These are phyloP conservation scores for Sextonia rubra DNA, from an alignment of 164 flowering plant genomes.

Conservation along the genomic window DNA sequence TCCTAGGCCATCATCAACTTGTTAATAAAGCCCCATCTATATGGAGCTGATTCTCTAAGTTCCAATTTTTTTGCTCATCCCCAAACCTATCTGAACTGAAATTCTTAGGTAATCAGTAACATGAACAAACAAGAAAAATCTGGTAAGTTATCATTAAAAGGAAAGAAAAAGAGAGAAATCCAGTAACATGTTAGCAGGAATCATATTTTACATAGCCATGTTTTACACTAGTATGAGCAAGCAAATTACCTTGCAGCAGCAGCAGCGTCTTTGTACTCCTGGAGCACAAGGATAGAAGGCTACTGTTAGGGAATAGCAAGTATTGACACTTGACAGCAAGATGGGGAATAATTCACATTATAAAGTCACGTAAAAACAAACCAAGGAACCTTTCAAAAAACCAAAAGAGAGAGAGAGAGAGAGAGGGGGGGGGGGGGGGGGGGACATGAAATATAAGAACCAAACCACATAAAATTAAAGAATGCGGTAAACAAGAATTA, in stretches of 20 bases:
- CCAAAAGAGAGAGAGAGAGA: not conserved
- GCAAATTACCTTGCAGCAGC: conserved; percentile 25
- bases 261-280: conserved; percentile 24
- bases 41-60: no score
- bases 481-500: no score
- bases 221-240: not conserved
- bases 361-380: not conserved
- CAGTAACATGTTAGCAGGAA: not conserved
- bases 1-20: no score
- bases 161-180: not conserved
- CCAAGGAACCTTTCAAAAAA: not conserved
- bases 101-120: no score
- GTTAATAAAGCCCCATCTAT: no score
- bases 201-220: not conserved
- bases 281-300: conserved; percentile 3
- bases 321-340: not conserved
- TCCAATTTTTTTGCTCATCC: no score
- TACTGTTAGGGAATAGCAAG: not conserved
- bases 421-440: no score
- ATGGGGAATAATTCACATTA: not conserved
- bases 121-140: not conserved
- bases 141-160: not conserved
- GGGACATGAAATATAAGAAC: no score
- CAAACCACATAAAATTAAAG: no score
- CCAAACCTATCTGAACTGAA: no score